Evolutionary conservation across 192 early-diverging fungal species (phyloP).

Genomic region (Umbelopsis vinacea): DNA sequence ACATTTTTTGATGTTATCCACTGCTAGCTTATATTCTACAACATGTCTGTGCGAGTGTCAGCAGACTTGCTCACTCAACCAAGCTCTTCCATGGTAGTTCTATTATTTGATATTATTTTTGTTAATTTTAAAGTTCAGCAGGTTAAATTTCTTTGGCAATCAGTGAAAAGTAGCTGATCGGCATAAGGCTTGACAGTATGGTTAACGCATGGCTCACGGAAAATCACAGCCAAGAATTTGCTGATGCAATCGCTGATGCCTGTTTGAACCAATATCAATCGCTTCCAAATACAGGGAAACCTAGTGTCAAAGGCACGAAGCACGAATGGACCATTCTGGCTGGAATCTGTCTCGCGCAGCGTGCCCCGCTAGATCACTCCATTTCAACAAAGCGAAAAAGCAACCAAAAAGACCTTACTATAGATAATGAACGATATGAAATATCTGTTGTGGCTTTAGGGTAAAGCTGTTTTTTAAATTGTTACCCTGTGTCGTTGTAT

Average conservation of each 20-base stretch:
- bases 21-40: no score
- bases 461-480: conserved; percentile 30
- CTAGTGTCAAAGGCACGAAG: conserved; percentile 50
- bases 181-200: background rate
- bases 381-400: background rate
- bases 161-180: no score
- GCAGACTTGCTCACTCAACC: no score
- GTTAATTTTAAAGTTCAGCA: no score
- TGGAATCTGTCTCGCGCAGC: conserved; percentile 61
- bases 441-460: conserved; percentile 51
- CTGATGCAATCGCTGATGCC: conserved; percentile 51
- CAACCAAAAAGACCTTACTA: conserved; percentile 16
- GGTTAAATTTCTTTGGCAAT: no score
- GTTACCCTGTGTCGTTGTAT: no score
- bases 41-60: no score
- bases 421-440: conserved; percentile 26
- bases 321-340: conserved; percentile 89
- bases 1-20: no score
- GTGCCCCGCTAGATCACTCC: background rate
- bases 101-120: no score
- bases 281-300: conserved; percentile 82
- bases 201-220: background rate
- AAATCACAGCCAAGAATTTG: conserved; percentile 22
- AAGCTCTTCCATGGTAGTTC: no score
- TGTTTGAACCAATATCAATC: conserved; percentile 56